phyloP scores from a whole-genome alignment of 2,329 filamentous ascomycete genomes.

The Scytalidium sp. region DNA sequence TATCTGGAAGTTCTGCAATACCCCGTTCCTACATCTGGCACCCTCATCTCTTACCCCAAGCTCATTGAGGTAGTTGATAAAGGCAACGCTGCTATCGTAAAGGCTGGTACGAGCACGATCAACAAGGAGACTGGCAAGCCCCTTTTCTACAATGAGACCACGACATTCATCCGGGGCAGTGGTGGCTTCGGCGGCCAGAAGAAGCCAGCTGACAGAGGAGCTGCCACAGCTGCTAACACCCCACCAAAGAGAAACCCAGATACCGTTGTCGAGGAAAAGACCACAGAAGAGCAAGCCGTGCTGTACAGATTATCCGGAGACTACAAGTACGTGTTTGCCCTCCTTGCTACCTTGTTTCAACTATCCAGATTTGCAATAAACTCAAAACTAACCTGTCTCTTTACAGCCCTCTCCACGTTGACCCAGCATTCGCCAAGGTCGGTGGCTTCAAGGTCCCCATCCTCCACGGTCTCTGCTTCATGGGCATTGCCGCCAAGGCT shows the following conservation, averaged over 20 bases:
- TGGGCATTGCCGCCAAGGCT: constrained; percentile 88
- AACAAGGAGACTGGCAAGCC: constrained; percentile 83
- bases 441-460: constrained; percentile 95
- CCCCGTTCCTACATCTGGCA: constrained; percentile 82
- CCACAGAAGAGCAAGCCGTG: constrained; percentile 86
- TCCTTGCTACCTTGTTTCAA: too few relatives aligned
- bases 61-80: constrained; percentile 97
- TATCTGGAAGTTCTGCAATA: constrained; percentile 93
- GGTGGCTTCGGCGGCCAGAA: constrained; percentile 85
- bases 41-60: constrained; percentile 70
- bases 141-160: constrained; percentile 94
- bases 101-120: constrained; percentile 76
- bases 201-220: constrained; percentile 75
- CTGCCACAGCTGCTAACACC: constrained; percentile 75
- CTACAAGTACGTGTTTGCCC: constrained; percentile 59
- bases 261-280: constrained; percentile 78
- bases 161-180: constrained; percentile 86
- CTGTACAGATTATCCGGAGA: constrained; percentile 93
- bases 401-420: constrained; percentile 81
- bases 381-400: background rate
- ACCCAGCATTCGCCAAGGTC: constrained; percentile 90
- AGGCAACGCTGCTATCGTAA: constrained; percentile 81
- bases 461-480: constrained; percentile 93
- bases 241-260: constrained; percentile 77
- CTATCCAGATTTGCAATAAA: too few relatives aligned